Evolutionary conservation across 2,329 filamentous ascomycete genomes (phyloP).

Genomic region (Monosporascus sp.): DNA sequence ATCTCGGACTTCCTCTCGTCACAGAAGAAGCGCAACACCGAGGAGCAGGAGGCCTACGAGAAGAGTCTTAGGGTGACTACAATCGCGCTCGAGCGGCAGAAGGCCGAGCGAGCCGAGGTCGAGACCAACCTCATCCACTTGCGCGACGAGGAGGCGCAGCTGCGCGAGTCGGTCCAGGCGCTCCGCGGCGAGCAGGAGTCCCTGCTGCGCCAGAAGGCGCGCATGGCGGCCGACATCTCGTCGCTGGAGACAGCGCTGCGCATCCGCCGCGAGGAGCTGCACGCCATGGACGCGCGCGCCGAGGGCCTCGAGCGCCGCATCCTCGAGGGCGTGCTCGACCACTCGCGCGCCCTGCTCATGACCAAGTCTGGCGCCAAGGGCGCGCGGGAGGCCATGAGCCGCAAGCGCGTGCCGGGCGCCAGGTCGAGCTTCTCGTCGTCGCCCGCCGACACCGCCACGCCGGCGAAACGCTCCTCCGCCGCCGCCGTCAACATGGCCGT

Average conservation of each 20-base stretch:
- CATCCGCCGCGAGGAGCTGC: constrained; percentile 84
- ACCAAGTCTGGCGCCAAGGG: constrained; percentile 51
- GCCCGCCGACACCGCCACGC: constrained; percentile 7
- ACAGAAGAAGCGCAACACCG: constrained; percentile 68
- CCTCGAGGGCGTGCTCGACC: constrained; percentile 91
- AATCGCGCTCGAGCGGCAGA: constrained; percentile 69
- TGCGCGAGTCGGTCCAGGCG: constrained; percentile 50
- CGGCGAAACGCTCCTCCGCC: constrained; percentile 1
- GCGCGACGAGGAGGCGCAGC: constrained; percentile 46
- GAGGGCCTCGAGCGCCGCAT: constrained; percentile 88
- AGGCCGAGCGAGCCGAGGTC: constrained; percentile 55
- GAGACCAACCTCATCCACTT: constrained; percentile 49
- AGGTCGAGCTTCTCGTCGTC: constrained; percentile 36
- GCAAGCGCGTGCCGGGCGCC: constrained; percentile 44
- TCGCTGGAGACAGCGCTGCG: constrained; percentile 85
- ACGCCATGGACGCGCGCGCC: constrained; percentile 83
- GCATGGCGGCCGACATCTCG: constrained; percentile 78
- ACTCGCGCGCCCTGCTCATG: constrained; percentile 86
- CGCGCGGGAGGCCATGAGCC: constrained; percentile 49
- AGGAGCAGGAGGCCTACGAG: constrained; percentile 75
- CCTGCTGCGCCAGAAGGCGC: constrained; percentile 70
- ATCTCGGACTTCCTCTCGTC: constrained; percentile 75
- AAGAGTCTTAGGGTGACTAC: constrained; percentile 75
- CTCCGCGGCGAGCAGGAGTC: constrained; percentile 68
- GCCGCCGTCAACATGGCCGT: constrained; percentile 17